phyloP scores from a whole-genome alignment of 768 basidiomycete species.

The Pholiota molesta region DNA sequence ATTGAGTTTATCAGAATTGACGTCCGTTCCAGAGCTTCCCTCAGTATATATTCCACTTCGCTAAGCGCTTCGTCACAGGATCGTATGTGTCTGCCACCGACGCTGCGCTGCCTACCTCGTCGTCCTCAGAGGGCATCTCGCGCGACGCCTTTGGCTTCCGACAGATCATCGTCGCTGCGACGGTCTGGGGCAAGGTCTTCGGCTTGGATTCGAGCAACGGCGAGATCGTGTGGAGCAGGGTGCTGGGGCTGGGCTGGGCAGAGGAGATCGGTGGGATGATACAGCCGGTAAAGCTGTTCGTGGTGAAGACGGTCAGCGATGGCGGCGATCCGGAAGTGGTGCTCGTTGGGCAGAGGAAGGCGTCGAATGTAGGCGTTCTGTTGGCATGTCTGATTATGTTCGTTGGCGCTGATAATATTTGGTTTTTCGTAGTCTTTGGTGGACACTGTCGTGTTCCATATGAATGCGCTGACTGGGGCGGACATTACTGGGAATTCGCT shows the following conservation, averaged over 20 bases:
- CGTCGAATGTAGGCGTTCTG: conserved; percentile 56
- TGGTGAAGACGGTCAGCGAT: conserved; percentile 49
- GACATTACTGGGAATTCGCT: conserved; percentile 41
- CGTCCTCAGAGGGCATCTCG: conserved; percentile 43
- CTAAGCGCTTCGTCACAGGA: conserved; percentile 70
- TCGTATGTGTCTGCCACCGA: conserved; percentile 56
- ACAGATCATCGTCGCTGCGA: conserved; percentile 78
- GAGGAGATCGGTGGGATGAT: conserved; percentile 56
- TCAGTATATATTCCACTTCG: conserved; percentile 65
- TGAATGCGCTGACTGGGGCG: conserved; percentile 81
- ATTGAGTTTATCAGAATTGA: not conserved
- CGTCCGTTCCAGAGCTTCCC: conserved; percentile 62
- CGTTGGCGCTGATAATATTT: not conserved
- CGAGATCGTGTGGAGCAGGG: conserved; percentile 75
- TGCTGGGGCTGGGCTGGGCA: conserved; percentile 76
- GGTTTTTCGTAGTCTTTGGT: conserved; percentile 49
- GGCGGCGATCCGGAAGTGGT: conserved; percentile 60
- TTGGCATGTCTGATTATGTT: not conserved
- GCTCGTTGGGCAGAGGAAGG: conserved; percentile 61
- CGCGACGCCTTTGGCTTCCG: conserved; percentile 88
- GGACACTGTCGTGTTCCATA: conserved; percentile 76
- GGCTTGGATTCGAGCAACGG: conserved; percentile 84
- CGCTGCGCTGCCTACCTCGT: conserved; percentile 30
- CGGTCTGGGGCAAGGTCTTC: conserved; percentile 73
- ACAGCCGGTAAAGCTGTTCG: conserved; percentile 63